Evolutionary conservation across 1,284 basidiomycete species (phyloP), one percentile per base, ranked within the genome.

Genomic region (Cystobasidium slooffiae): DNA sequence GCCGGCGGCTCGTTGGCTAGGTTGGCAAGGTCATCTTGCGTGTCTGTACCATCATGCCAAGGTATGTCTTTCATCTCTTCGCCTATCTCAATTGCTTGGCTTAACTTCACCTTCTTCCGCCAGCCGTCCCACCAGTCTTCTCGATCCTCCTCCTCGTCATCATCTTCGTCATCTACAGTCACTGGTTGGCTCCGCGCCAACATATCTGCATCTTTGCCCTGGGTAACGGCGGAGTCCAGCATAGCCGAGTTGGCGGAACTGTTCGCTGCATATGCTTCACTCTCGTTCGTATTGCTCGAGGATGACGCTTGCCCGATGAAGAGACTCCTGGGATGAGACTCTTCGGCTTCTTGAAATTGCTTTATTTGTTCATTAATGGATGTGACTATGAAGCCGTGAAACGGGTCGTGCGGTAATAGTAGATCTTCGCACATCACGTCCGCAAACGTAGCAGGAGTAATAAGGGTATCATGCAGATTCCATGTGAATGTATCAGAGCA

Each of bases 401-500:
- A 93, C 65, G 85, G 87, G 18, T 81, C 75, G 8, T 87, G 82
- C 0, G 92, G 86, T 53, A 99, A 87, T 14, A 86, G 85, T 78
- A 98, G 94, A 82, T 99, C 97, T 79, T 97, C 95, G 55, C 96
- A 91, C 20, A 99, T 84, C 10, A 90, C 90, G 78, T 91, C 89
- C 0, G 95, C 95, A 80, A 99, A 97, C 49, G 89, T 83, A 80
- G 97, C 93, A 1, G 94, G 92, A 0, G 92, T 92, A 47, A 97
- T 88, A 67, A 93, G 85, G 1, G 91, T 89, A 82, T 98, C 96
- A 78, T 91, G 90, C 67, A 95, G 84, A 81, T 99, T 97, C 96
- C 96, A 99, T 46, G 96, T 88, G 82, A 99, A 97, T 0, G 96
- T 95, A 82, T 99, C 96, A 49, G 94, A 88, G 85, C 98, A 89